Evolutionary conservation across 2,329 filamentous ascomycete species (phyloP).

Genomic region (Cercospora beticola): DNA sequence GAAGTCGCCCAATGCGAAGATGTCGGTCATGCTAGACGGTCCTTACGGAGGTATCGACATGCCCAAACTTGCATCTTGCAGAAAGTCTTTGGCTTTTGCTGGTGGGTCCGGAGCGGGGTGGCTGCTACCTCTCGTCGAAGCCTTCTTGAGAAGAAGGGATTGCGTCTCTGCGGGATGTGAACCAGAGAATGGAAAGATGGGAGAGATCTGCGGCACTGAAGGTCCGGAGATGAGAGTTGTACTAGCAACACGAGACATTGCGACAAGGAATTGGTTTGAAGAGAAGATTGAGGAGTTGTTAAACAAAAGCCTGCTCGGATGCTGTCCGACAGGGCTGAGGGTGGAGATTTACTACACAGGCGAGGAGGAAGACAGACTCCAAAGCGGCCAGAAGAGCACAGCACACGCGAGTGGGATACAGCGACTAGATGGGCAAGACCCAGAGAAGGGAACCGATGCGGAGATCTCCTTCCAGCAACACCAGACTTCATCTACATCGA

Average conservation of each 20-base stretch:
- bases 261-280: slow-evolving; percentile 41
- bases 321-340: slow-evolving; percentile 18
- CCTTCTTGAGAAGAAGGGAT: slow-evolving; percentile 29
- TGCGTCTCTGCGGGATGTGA: slow-evolving; percentile 21
- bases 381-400: neutral
- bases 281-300: slow-evolving; percentile 31
- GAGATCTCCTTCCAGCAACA: neutral
- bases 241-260: slow-evolving; percentile 40
- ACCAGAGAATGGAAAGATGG: slow-evolving; percentile 10
- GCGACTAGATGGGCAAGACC: neutral
- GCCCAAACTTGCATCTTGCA: slow-evolving; percentile 42
- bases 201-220: slow-evolving; percentile 10
- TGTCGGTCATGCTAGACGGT: slow-evolving; percentile 56
- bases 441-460: slow-evolving; percentile 15
- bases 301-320: slow-evolving; percentile 13
- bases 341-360: slow-evolving; percentile 30
- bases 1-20: slow-evolving; percentile 37
- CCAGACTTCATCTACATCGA: neutral
- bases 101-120: slow-evolving; percentile 60
- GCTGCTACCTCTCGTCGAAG: slow-evolving; percentile 51
- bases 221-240: slow-evolving; percentile 24
- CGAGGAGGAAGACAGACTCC: slow-evolving; percentile 6
- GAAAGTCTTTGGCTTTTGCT: slow-evolving; percentile 51
- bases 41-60: slow-evolving; percentile 57
- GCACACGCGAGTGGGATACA: neutral